These are phyloP conservation scores for Chlamydomonas eustigma DNA, from an alignment of 139 green algal genomes.

Conservation along the genomic window DNA sequence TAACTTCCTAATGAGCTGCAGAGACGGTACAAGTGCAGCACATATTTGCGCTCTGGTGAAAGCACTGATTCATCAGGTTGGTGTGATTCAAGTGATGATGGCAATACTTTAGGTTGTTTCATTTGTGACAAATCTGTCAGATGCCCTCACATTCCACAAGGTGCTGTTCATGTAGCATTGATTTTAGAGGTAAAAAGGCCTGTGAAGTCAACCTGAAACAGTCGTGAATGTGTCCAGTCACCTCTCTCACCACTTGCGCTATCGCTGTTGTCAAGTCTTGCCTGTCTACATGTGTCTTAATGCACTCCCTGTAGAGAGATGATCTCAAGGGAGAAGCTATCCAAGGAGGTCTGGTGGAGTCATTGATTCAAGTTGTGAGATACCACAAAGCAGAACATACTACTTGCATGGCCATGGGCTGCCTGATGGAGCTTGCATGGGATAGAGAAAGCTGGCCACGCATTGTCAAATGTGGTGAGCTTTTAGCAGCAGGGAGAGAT, in stretches of 20 bases:
- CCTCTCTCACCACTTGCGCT: too few species aligned
- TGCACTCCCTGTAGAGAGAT: constrained; percentile 4
- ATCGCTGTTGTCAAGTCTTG: too few species aligned
- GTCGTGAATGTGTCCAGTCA: too few species aligned
- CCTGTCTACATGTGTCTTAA: too few species aligned
- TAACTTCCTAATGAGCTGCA: background rate
- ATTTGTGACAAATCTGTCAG: too few species aligned
- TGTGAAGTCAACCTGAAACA: too few species aligned
- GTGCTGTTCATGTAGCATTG: too few species aligned
- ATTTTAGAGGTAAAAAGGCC: too few species aligned
- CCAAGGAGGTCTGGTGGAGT: background rate
- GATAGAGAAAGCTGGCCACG: background rate
- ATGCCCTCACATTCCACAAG: too few species aligned
- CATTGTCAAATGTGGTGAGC: background rate
- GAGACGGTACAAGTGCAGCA: background rate
- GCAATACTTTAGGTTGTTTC: too few species aligned
- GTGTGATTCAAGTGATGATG: too few species aligned
- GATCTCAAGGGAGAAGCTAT: constrained; percentile 15
- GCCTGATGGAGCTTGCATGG: constrained; percentile 6
- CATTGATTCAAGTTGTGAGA: constrained; percentile 1
- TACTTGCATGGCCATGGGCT: background rate
- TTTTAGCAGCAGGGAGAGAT: too few species aligned
- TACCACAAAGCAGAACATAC: background rate
- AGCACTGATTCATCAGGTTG: constrained; percentile 2
- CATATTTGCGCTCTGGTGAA: background rate